Evolutionary conservation across 2,329 filamentous ascomycete genomes (phyloP), one percentile per base, ranked within the genome.

Genomic region (Hypoxylon sp.): DNA sequence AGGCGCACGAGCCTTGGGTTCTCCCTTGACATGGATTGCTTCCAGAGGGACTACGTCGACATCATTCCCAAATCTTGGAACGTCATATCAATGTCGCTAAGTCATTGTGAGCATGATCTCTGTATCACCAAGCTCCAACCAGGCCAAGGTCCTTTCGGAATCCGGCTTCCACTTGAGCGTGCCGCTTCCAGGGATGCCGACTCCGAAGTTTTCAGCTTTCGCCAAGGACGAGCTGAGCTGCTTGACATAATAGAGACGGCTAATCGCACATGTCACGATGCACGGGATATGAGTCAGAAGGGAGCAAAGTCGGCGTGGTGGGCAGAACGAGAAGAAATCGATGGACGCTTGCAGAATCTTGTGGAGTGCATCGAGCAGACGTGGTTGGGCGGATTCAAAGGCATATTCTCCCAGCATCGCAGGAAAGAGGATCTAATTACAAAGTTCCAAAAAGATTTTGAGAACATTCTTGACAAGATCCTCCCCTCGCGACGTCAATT

Each of bases 321-420:
- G 94, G 88, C 87, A 3, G 92, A 94, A 76, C 89, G 97, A 13
- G 91, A 96, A 79, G 87, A 87, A 2, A 84, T 99, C 14, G 96
- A 99, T 76, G 82, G 83, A 33, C 90, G 93, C 9, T 85, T 99
- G 24, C 90, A 89, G 69, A 90, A 92, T 55, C 86, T 99, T 9
- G 84, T 99, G 1, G 85, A 90, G 59, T 97, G 94, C 66, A 92
- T 99, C 42, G 95, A 99, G 79, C 91, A 92, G 68, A 90, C 96
- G 22, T 99, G 96, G 96, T 88, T 99, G 4, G 94, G 95, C 53
- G 96, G 96, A 0, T 99, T 99, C 85, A 91, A 90, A 63, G 94
- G 95, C 14, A 91, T 99, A n/a, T 95, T 99, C 76, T 94, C 94
- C 1, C 91, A 93, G 59, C 88, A 92, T 59, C 80, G 84, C 53